A percentile compares a stretch with the other conserved stretches of the same genome.
phyloP scores from a whole-genome alignment of 345 rosid genomes.

The Populus euphratica region DNA sequence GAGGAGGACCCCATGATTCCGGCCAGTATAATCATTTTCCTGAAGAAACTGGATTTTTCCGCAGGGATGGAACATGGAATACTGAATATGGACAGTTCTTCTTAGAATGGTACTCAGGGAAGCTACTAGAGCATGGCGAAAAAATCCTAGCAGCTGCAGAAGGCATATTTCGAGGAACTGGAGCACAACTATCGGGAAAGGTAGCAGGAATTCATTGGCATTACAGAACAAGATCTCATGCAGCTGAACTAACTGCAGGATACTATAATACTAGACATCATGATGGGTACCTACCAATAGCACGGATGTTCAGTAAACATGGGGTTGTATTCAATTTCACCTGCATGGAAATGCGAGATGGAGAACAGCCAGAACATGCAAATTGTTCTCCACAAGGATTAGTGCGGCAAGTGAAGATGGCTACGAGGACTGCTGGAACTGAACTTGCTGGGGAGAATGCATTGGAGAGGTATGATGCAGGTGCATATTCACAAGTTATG shows the following conservation, averaged over 20 bases:
- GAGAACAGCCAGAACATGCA: constrained; percentile 64
- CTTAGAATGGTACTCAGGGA: constrained; percentile 81
- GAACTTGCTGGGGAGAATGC: constrained; percentile 94
- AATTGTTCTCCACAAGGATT: constrained; percentile 90
- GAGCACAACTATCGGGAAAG: constrained; percentile 70
- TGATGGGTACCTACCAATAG: constrained; percentile 79
- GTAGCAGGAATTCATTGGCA: constrained; percentile 99
- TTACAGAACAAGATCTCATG: constrained; percentile 86
- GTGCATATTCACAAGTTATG: constrained; percentile 67
- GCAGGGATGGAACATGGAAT: constrained; percentile 86
- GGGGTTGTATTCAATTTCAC: constrained; percentile 80
- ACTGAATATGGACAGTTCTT: constrained; percentile 81
- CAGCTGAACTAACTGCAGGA: constrained; percentile 92
- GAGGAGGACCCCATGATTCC: constrained; percentile 73
- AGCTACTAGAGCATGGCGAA: constrained; percentile 79
- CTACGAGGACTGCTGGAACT: constrained; percentile 50
- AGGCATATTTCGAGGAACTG: constrained; percentile 63
- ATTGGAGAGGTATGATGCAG: constrained; percentile 73
- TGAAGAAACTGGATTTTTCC: constrained; percentile 77
- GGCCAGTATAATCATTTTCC: constrained; percentile 87
- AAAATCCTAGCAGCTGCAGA: constrained; percentile 65
- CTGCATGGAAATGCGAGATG: constrained; percentile 95
- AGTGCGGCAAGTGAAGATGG: constrained; percentile 79
- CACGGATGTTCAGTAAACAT: constrained; percentile 62
- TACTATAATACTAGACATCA: constrained; percentile 71